Evolutionary conservation across 805 yeast genomes (phyloP).

Genomic region (Zygoascus bituminiphila): DNA sequence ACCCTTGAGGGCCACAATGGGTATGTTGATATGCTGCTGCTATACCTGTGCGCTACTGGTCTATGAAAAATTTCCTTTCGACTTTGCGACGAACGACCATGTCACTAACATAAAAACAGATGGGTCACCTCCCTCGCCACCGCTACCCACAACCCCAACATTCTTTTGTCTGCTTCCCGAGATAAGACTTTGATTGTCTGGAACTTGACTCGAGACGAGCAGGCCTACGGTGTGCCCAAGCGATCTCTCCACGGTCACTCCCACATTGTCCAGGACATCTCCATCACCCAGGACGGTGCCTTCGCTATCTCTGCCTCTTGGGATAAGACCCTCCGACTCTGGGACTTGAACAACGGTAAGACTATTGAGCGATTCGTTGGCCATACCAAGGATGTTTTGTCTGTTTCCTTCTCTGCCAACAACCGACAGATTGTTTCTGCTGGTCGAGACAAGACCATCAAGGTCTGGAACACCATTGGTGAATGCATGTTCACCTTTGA

Average conservation of each 20-base stretch:
- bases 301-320: slow-evolving; percentile 98
- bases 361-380: slow-evolving; percentile 93
- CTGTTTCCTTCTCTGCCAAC: slow-evolving; percentile 92
- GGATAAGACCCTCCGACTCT: slow-evolving; percentile 98
- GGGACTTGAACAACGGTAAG: slow-evolving; percentile 94
- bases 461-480: slow-evolving; percentile 99
- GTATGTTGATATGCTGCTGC: background rate
- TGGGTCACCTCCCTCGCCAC: slow-evolving; percentile 99
- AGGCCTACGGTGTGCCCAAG: slow-evolving; percentile 96
- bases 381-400: slow-evolving; percentile 94
- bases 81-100: too few species aligned
- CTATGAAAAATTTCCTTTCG: background rate
- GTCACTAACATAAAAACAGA: slow-evolving; percentile 25
- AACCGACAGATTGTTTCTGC: slow-evolving; percentile 98
- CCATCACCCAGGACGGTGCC: slow-evolving; percentile 95
- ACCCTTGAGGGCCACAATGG: slow-evolving; percentile 90
- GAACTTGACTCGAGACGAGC: slow-evolving; percentile 94
- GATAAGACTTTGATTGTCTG: slow-evolving; percentile 98
- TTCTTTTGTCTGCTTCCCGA: slow-evolving; percentile 96
- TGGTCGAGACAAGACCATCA: slow-evolving; percentile 98
- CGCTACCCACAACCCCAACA: slow-evolving; percentile 95
- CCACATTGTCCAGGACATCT: slow-evolving; percentile 97
- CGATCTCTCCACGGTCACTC: slow-evolving; percentile 97
- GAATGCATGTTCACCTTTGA: slow-evolving; percentile 85
- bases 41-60: background rate